Conservation (phyloP, 2,329 filamentous ascomycete species). For the Epichloe coenophiala region DNA sequence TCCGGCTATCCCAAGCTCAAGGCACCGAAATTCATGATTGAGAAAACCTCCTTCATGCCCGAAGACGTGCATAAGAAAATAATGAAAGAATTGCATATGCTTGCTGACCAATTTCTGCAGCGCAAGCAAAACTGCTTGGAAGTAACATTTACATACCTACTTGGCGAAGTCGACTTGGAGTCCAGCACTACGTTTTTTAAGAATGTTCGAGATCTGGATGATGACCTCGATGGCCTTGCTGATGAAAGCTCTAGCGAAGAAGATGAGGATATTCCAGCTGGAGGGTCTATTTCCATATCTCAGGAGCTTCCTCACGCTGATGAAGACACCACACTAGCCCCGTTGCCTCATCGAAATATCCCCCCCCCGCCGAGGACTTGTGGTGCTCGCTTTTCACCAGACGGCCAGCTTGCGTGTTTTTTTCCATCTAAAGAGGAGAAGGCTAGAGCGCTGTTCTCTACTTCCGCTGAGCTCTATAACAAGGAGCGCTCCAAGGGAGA, state of each 20-base stretch:
- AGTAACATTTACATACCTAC: conserved; percentile 46
- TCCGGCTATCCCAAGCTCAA: conserved; percentile 43
- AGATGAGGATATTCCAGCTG: conserved; percentile 41
- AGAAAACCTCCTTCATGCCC: conserved; percentile 49
- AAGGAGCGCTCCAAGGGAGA: conserved; percentile 38
- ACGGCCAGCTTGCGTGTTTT: conserved; percentile 55
- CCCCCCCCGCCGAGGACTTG: conserved; percentile 43
- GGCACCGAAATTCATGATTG: conserved; percentile 45
- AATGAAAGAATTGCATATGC: conserved; percentile 40
- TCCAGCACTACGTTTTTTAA: conserved; percentile 50
- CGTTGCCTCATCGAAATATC: conserved; percentile 36
- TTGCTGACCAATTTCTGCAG: conserved; percentile 41
- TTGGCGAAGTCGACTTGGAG: conserved; percentile 49
- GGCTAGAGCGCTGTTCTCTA: conserved; percentile 35
- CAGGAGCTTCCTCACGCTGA: conserved; percentile 45
- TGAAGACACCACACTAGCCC: conserved; percentile 37
- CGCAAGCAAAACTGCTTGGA: conserved; percentile 49
- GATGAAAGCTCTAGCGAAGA: conserved; percentile 82
- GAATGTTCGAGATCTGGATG: conserved; percentile 49
- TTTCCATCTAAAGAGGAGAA: conserved; percentile 56
- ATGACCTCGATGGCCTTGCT: conserved; percentile 39
- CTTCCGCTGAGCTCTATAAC: conserved; percentile 29
- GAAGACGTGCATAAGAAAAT: conserved; percentile 37
- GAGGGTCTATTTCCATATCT: conserved; percentile 45
- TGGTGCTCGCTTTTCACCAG: conserved; percentile 47